phyloP scores from a whole-genome alignment of 805 yeast species.

The Kurtzmaniella fragi region DNA sequence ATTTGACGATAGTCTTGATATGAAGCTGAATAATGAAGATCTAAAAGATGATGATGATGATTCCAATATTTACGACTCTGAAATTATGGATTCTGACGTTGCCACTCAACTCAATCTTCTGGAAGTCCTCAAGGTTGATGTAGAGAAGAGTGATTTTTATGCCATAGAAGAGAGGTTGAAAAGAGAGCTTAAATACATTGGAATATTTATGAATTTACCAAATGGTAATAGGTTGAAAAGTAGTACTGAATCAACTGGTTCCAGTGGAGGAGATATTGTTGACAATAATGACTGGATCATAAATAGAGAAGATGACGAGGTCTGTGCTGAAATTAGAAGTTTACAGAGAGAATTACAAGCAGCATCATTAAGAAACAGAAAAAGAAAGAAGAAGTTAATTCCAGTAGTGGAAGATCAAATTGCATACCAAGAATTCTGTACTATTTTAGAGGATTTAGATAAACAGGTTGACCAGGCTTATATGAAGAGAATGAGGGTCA shows the following conservation, averaged over 20 bases:
- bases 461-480: slow-evolving; percentile 96
- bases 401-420: slow-evolving; percentile 81
- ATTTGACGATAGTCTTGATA: slow-evolving; percentile 20
- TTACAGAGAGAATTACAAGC: slow-evolving; percentile 65
- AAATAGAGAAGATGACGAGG: slow-evolving; percentile 89
- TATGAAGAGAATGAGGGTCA: slow-evolving; percentile 71
- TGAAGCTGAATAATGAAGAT: slow-evolving; percentile 10
- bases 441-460: slow-evolving; percentile 88
- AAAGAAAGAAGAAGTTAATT: slow-evolving; percentile 57
- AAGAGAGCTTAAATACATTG: slow-evolving; percentile 84
- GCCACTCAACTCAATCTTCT: slow-evolving; percentile 33
- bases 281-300: slow-evolving; percentile 68
- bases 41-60: slow-evolving; percentile 16
- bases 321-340: slow-evolving; percentile 73
- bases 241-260: slow-evolving; percentile 11
- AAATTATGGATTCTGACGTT: slow-evolving; percentile 21
- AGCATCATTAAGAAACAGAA: slow-evolving; percentile 59
- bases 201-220: slow-evolving; percentile 68
- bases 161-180: slow-evolving; percentile 83
- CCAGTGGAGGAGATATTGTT: slow-evolving; percentile 24
- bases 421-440: slow-evolving; percentile 91
- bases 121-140: slow-evolving; percentile 32
- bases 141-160: slow-evolving; percentile 60
- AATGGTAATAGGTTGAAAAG: slow-evolving; percentile 25
- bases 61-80: slow-evolving; percentile 1